A percentile compares a stretch with the other conserved stretches of the same genome.
Evolutionary conservation across 192 early-diverging fungal genomes (phyloP).

Genomic region (Chytriomyces sp.): DNA sequence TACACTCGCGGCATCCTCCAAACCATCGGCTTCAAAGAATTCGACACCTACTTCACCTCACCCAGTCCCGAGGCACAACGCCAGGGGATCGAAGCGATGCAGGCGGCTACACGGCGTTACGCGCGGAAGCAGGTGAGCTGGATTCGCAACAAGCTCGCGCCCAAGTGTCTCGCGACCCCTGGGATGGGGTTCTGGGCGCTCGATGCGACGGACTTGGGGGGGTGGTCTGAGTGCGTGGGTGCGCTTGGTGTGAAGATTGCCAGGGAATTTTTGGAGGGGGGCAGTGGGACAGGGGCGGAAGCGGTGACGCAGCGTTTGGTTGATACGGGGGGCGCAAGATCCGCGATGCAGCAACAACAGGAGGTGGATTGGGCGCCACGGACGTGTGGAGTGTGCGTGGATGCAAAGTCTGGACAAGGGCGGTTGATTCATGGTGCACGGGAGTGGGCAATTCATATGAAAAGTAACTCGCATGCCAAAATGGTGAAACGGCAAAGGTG

Average conservation of each 20-base stretch:
- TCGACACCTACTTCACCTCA: slow-evolving; percentile 67
- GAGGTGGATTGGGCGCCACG: slow-evolving; percentile 65
- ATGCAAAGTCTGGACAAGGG: slow-evolving; percentile 37
- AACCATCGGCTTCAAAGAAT: slow-evolving; percentile 90
- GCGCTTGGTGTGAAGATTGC: slow-evolving; percentile 35
- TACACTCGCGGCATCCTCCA: slow-evolving; percentile 73
- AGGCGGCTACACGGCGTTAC: slow-evolving; percentile 83
- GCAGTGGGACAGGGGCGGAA: background rate
- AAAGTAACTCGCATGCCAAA: slow-evolving; percentile 65
- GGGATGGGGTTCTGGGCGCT: slow-evolving; percentile 46
- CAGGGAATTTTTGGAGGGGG: background rate
- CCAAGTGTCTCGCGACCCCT: background rate
- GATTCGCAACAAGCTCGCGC: slow-evolving; percentile 75
- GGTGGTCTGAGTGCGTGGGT: slow-evolving; percentile 60
- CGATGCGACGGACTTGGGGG: slow-evolving; percentile 64
- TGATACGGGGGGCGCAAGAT: background rate
- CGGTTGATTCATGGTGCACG: slow-evolving; percentile 66
- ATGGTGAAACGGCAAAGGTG: slow-evolving; percentile 14
- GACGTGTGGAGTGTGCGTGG: slow-evolving; percentile 67
- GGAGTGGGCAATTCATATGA: slow-evolving; percentile 76
- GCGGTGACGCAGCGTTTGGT: background rate
- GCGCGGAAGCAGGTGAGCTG: slow-evolving; percentile 79
- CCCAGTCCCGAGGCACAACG: slow-evolving; percentile 24
- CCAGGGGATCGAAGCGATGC: slow-evolving; percentile 79
- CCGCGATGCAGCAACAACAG: background rate